These are phyloP conservation scores for Caloboletus inedulis DNA, from an alignment of 1,284 basidiomycete genomes.

Conservation along the genomic window DNA sequence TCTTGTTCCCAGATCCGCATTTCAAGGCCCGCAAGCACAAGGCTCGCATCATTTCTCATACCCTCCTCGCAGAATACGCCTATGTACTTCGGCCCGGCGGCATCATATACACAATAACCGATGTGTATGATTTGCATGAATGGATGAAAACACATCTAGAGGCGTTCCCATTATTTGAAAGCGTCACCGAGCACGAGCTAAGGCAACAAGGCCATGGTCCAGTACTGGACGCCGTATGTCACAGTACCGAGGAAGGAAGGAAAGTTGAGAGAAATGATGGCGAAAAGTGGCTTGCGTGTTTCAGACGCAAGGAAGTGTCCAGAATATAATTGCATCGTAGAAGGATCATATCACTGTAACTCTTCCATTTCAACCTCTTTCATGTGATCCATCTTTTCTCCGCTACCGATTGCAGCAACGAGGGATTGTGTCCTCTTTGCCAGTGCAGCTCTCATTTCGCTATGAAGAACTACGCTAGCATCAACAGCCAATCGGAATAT, in stretches of 20 bases:
- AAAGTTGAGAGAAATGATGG: constrained; percentile 94
- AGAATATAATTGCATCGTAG: constrained; percentile 16
- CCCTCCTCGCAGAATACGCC: constrained; percentile 92
- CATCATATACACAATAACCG: constrained; percentile 96
- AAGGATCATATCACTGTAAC: constrained; percentile 29
- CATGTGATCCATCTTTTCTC: constrained; percentile 24
- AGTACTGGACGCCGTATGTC: constrained; percentile 79
- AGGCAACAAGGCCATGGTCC: constrained; percentile 66
- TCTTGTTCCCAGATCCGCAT: constrained; percentile 98
- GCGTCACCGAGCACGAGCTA: constrained; percentile 74
- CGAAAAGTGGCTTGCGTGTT: constrained; percentile 87
- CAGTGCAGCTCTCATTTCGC: constrained; percentile 81
- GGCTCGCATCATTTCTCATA: constrained; percentile 95
- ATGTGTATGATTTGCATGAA: constrained; percentile 89
- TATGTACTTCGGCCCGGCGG: constrained; percentile 90
- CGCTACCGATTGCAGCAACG: constrained; percentile 46
- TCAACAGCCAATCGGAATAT: constrained; percentile 79
- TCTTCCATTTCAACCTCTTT: constrained; percentile 32
- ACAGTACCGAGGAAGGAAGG: constrained; percentile 92
- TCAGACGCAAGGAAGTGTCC: constrained; percentile 56
- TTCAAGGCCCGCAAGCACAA: constrained; percentile 99
- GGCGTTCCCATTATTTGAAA: constrained; percentile 84
- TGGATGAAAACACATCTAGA: constrained; percentile 95
- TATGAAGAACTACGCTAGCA: constrained; percentile 75
- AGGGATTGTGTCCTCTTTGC: constrained; percentile 61